Base-by-base conservation (phyloP, 768 basidiomycete genomes). In the Boletus sp. region DNA sequence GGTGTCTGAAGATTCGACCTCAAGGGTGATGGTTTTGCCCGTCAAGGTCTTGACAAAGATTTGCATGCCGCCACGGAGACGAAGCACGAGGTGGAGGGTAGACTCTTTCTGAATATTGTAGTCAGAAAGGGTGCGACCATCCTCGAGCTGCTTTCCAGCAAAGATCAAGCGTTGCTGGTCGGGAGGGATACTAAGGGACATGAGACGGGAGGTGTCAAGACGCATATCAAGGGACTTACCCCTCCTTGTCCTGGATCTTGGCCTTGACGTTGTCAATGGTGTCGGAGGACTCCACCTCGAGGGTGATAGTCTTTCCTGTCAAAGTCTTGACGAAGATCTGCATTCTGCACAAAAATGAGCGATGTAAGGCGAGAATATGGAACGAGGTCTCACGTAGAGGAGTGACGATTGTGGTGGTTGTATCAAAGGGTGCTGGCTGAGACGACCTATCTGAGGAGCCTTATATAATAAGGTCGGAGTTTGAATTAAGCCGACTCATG, bases 31-130 rank as follows among this genome's bases (percentile, higher is more conserved):
- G 0, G 93, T 94, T 80, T 94, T 95, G 30, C 91, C 91, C 4
- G 92, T 94, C 47, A 90, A 59, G 0, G 88, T 90, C 78, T 90
- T 89, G 18, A 89, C 88, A 59, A 90, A 90, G 52, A 90, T 90
- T 58, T 90, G 88, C 87, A 90, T 90, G 45, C 92, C 92, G 59
- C 92, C 93, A 66, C 92, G 89, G n/a, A 96, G 85, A 73, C 93
- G 90, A 32, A 95, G 84, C 28, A 94, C 92, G 0, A 66, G 83
- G 67, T 95, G 94, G 52, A 96, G 87, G 39, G 93, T 95, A 0
- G 88, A 91, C 77, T 96, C 93, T 78, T 95, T 95, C 83, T 96
- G 94, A 64, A 96, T 94, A 71, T 94, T 92, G 71, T 93, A 92
- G 63, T 91, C 90, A 8, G 89, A 90, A 1, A 93, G 79, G 4